Evolutionary conservation across 805 yeast genomes (phyloP).

Genomic region (Ogataea minuta): DNA sequence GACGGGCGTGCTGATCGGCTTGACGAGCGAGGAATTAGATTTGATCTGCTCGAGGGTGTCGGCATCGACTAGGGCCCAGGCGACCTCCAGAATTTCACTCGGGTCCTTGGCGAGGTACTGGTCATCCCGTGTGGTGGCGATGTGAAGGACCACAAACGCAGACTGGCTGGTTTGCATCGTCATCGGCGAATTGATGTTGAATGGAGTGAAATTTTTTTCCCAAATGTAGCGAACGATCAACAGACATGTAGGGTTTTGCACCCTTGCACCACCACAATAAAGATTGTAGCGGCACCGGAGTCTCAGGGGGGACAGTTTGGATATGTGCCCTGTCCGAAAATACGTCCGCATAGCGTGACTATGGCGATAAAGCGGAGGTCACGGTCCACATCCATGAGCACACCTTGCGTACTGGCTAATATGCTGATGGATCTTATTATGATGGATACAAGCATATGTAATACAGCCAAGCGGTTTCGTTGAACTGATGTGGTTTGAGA

Average conservation of each 20-base stretch:
- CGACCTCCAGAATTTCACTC: conserved; percentile 62
- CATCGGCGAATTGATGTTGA: conserved; percentile 2
- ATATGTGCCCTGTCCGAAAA: conserved; percentile 9
- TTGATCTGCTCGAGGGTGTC: conserved; percentile 42
- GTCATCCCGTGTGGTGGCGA: conserved; percentile 68
- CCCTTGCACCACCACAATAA: conserved; percentile 6
- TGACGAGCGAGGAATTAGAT: conserved; percentile 48
- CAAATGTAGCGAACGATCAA: neutral
- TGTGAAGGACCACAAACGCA: conserved; percentile 56
- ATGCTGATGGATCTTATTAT: too few relatives aligned
- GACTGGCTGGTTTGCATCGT: conserved; percentile 6
- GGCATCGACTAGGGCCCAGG: conserved; percentile 65
- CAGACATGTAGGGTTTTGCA: neutral
- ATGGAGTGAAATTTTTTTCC: conserved; percentile 8
- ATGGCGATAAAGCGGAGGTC: neutral
- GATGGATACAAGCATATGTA: too few relatives aligned
- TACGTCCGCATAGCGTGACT: neutral
- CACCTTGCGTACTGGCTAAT: too few relatives aligned
- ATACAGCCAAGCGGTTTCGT: too few relatives aligned
- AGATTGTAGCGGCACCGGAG: neutral
- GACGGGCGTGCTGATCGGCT: conserved; percentile 65
- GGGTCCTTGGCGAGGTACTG: conserved; percentile 63
- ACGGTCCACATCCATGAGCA: too few relatives aligned
- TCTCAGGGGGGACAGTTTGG: neutral
- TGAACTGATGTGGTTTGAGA: neutral